Base-by-base conservation (phyloP, 495 filamentous ascomycete species). In the Polyplosphaeria fusca region DNA sequence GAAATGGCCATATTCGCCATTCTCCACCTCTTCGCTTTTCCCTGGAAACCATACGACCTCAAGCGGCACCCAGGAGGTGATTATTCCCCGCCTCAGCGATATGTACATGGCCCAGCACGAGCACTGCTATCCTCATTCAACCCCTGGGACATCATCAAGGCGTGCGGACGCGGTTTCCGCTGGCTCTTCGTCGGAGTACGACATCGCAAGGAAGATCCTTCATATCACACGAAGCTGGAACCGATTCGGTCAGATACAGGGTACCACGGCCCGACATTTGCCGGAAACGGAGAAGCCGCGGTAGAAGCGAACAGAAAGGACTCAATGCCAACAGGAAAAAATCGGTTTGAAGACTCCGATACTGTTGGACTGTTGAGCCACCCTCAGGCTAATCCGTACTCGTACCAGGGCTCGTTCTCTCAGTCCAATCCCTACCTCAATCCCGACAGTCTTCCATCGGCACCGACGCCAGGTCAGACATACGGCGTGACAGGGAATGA, bases 1-100 rank as follows among this genome's bases (percentile, higher is more conserved):
- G 90, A 96, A 73, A 96, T 96, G 90, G 82, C 86, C 22, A 75
- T 88, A 37, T 95, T 96, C 64, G 74, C 84, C 12, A 65, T 89
- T 35, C 70, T 96, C 26, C 90, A 96, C 61, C 69, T 92, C 5
- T 94, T 83, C 78, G 88, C 91, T 2, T 96, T 95, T 64, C 78
- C 87, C 0, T 93, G 82, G 76, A 77, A 78, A 49, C 80, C 79
- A 7, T 95, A 94, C 70, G 68, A 69, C 30, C 65, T 76, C 14
- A 37, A 70, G 74, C 20, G 65, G 68, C 61, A 68, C 1, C 69
- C 68, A 16, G 24, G 37, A 11, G 63, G 51, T 42, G 58, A 55
- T 32, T 47, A 47, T 37, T 25, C 28, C 18, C 11, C 18, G 9
- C 57, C 52, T 26, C 54, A 47, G 16, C 44, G 43, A 40, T 85